These are phyloP conservation scores for Sarcocystis neurona DNA, from an alignment of 169 alveolate genomes.

Conservation along the genomic window DNA sequence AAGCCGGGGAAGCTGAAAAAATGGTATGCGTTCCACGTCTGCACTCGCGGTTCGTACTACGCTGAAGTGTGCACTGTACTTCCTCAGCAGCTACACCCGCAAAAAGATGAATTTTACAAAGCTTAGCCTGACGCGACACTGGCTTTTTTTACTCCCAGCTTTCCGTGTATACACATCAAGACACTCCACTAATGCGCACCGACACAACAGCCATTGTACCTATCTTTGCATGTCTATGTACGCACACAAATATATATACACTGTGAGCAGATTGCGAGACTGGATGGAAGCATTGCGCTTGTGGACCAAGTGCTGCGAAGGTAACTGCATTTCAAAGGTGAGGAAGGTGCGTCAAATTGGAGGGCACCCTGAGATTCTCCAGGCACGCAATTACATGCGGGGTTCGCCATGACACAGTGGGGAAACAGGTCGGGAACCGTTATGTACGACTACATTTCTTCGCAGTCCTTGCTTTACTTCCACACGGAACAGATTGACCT, in stretches of 20 bases:
- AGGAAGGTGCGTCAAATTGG: neutral
- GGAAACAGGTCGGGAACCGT: constrained; percentile 12
- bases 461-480: no score
- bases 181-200: no score
- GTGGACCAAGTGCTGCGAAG: neutral
- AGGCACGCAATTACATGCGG: constrained; percentile 28
- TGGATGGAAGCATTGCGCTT: constrained; percentile 49
- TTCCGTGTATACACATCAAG: no score
- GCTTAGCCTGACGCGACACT: no score
- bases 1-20: constrained; percentile 60
- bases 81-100: no score
- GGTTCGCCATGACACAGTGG: neutral
- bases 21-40: constrained; percentile 40
- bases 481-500: no score
- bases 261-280: constrained; percentile 17
- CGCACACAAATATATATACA: neutral
- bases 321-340: neutral
- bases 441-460: no score
- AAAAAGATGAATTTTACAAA: no score
- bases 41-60: neutral
- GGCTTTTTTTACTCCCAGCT: neutral
- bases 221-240: no score
- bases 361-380: neutral
- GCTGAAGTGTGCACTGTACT: no score
- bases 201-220: no score